Evolutionary conservation across 768 basidiomycete species (phyloP).

Genomic region (Phaeotremella fagi): DNA sequence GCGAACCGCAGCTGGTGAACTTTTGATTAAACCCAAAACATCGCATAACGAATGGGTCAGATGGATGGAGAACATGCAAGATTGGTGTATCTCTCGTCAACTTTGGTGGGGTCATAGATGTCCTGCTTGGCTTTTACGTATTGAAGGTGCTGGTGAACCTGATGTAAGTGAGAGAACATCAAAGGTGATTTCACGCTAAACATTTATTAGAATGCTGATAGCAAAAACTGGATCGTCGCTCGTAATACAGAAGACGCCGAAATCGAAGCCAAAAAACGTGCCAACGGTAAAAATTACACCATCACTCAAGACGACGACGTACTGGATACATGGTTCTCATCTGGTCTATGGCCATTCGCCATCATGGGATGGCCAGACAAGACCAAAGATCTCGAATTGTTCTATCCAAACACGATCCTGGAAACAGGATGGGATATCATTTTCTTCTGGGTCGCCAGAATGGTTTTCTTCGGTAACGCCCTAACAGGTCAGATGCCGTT

Average conservation of each 20-base stretch:
- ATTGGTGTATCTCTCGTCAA: slow-evolving; percentile 99
- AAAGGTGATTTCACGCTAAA: neutral
- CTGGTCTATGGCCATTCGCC: slow-evolving; percentile 94
- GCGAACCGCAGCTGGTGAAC: slow-evolving; percentile 84
- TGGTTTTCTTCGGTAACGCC: slow-evolving; percentile 86
- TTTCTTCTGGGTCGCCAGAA: slow-evolving; percentile 99
- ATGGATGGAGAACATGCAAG: slow-evolving; percentile 91
- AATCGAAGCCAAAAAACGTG: slow-evolving; percentile 63
- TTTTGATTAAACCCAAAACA: slow-evolving; percentile 71
- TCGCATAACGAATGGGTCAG: slow-evolving; percentile 93
- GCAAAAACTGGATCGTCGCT: slow-evolving; percentile 87
- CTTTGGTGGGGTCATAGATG: slow-evolving; percentile 99
- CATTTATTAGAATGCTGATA: slow-evolving; percentile 57
- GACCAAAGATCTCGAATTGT: slow-evolving; percentile 71
- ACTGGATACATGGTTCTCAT: slow-evolving; percentile 98
- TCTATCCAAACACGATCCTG: slow-evolving; percentile 83
- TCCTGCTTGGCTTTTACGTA: slow-evolving; percentile 85
- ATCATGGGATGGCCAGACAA: slow-evolving; percentile 97
- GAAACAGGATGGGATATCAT: slow-evolving; percentile 99
- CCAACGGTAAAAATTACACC: slow-evolving; percentile 62
- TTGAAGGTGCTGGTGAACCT: slow-evolving; percentile 70
- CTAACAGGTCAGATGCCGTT: slow-evolving; percentile 91
- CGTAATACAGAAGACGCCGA: slow-evolving; percentile 73
- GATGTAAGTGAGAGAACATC: slow-evolving; percentile 50
- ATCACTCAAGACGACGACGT: slow-evolving; percentile 95